Base-by-base conservation (phyloP, 179 eudicot genomes). In the Beta macrorhiza region DNA sequence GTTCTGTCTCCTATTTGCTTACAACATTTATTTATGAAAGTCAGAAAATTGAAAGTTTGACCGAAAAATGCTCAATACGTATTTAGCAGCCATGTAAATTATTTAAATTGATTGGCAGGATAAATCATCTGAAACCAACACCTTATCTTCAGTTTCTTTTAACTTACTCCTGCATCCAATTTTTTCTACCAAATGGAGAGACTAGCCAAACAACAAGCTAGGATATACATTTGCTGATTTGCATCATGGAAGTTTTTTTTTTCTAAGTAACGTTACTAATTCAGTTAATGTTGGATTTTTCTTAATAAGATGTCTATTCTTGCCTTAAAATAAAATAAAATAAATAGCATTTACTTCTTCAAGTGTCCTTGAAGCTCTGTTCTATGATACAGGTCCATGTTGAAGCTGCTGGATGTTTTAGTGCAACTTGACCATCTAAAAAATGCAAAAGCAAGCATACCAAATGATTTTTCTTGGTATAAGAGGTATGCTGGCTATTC, bases 371-470 rank as follows among this genome's bases (percentile, higher is more conserved):
- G 72, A 80, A 77, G 57, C 79, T 10, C 56, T 80, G 67, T 67
- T 56, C 53, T 84, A 52, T 83, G 74, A 78, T 90, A 47, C 89
- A 95, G 98, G 98, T 96, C 97, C 79, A 94, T 96, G 98, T 80
- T 96, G 90, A 96, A 96, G 90, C 88, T 96, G 87, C 89, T 94
- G 83, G 99, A 94, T 90, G 96, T 96, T 78, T 82, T 96, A 79
- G 91, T 96, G 85, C 99, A 96, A 83, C 97, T 96, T 87, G 99
- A 96, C 86, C 98, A 96, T 87, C 93, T 96, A 44, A 96, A 96
- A 91, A 96, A 96, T 90, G 98, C 99, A 61, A 96, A 96, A 85
- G 99, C 99, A 80, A 96, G 99, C 87, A 96, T 96, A 88, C 99
- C 99, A 74, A 96, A 96, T 83, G 99, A 96, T 87, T 96, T 94